phyloP scores from a whole-genome alignment of 495 filamentous ascomycete species.

The Trichoderma parareesei region DNA sequence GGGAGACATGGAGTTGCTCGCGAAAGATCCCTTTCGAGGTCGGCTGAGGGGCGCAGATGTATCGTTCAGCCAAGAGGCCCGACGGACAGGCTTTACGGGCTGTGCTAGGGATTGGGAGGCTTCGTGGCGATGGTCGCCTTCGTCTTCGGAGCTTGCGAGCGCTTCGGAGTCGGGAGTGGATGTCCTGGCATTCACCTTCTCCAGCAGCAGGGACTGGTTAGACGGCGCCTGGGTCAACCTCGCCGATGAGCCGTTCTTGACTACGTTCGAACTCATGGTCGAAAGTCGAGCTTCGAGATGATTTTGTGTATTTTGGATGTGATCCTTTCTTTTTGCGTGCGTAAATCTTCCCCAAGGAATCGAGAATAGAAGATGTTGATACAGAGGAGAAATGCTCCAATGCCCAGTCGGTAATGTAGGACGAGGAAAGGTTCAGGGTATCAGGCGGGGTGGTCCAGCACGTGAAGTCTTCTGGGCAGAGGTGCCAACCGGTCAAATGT shows the following conservation, averaged over 20 bases:
- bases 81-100: conserved; percentile 44
- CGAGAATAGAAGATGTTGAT: background rate
- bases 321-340: background rate
- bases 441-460: background rate
- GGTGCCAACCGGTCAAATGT: background rate
- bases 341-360: background rate
- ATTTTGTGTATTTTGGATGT: background rate
- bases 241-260: conserved; percentile 32
- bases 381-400: background rate
- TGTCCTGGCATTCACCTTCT: conserved; percentile 62
- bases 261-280: conserved; percentile 39
- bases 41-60: conserved; percentile 38
- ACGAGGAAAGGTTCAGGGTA: background rate
- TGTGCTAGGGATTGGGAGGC: conserved; percentile 32
- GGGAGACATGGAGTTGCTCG: conserved; percentile 61
- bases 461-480: background rate
- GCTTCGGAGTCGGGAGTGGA: conserved; percentile 92
- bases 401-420: background rate
- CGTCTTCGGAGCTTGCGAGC: conserved; percentile 86
- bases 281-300: background rate
- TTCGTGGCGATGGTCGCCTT: conserved; percentile 54
- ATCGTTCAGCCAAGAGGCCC: conserved; percentile 55
- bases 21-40: conserved; percentile 52
- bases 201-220: conserved; percentile 56
- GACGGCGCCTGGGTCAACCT: conserved; percentile 35